A percentile compares a stretch with the other conserved stretches of the same genome.
phyloP scores from a whole-genome alignment of 257 asterid species.

The Rhazya stricta region DNA sequence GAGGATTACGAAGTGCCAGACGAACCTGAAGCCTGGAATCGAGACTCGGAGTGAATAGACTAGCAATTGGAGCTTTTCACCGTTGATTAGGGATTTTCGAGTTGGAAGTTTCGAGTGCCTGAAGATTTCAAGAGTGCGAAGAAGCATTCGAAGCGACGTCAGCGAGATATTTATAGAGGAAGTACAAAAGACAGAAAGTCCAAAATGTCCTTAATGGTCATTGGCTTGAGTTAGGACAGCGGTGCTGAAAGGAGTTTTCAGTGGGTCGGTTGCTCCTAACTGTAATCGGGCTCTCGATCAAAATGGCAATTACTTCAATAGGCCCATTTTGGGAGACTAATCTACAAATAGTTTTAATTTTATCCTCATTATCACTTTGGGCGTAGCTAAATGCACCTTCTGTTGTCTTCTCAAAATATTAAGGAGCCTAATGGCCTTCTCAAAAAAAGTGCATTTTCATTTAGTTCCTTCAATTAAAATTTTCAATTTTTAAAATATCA shows the following conservation, averaged over 20 bases:
- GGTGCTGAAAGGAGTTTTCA: neutral
- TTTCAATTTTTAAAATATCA: too few species aligned
- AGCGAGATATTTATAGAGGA: neutral
- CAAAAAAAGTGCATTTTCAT: too few species aligned
- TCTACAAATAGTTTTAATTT: too few species aligned
- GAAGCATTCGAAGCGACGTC: too few species aligned
- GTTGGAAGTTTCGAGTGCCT: neutral
- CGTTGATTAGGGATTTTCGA: neutral
- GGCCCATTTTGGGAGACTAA: too few species aligned
- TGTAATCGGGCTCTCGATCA: neutral
- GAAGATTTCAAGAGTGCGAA: too few species aligned
- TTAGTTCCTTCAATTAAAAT: too few species aligned
- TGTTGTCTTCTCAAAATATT: too few species aligned
- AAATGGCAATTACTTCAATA: too few species aligned
- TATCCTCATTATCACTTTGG: too few species aligned
- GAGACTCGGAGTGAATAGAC: neutral
- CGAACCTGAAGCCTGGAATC: neutral
- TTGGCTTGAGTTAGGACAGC: neutral
- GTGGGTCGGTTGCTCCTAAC: neutral
- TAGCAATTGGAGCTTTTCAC: neutral
- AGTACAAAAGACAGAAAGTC: neutral
- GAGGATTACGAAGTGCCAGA: neutral
- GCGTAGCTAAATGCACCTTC: too few species aligned
- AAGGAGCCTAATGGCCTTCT: too few species aligned
- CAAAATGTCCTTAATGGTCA: neutral